These are phyloP conservation scores for Mitragyna speciosa DNA, from an alignment of 257 asterid species.

Conservation along the genomic window DNA sequence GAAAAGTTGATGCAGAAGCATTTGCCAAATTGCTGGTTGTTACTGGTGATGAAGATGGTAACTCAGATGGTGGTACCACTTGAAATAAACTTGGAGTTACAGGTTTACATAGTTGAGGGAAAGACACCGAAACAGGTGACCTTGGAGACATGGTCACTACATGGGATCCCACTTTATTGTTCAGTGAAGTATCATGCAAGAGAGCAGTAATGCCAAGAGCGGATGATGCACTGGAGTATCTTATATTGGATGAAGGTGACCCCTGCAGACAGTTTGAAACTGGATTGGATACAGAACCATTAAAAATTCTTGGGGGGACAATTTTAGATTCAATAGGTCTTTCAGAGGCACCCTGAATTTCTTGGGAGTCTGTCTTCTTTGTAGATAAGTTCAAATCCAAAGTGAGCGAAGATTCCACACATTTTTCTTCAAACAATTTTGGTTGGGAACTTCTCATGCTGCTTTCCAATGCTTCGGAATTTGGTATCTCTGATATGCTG, in stretches of 20 bases:
- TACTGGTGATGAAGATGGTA: slow-evolving; percentile 17
- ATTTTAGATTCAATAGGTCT: slow-evolving; percentile 44
- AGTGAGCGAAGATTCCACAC: neutral
- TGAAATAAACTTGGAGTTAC: slow-evolving; percentile 18
- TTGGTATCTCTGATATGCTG: neutral
- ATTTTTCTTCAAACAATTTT: neutral
- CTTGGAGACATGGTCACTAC: slow-evolving; percentile 26
- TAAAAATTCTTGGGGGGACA: slow-evolving; percentile 28
- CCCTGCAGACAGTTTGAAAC: slow-evolving; percentile 33
- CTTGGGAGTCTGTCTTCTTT: slow-evolving; percentile 27
- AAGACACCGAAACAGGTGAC: slow-evolving; percentile 35
- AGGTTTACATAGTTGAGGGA: slow-evolving; percentile 22
- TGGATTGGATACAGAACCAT: slow-evolving; percentile 31
- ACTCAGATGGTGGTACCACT: slow-evolving; percentile 17
- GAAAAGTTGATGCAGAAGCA: slow-evolving; percentile 22
- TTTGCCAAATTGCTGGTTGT: slow-evolving; percentile 18
- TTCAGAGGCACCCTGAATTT: slow-evolving; percentile 34
- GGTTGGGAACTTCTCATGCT: slow-evolving; percentile 15
- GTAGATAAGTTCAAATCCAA: neutral
- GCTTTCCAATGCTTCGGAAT: slow-evolving; percentile 16
- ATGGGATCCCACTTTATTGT: slow-evolving; percentile 21
- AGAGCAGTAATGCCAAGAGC: slow-evolving; percentile 67
- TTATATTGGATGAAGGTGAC: slow-evolving; percentile 39
- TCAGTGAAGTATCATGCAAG: slow-evolving; percentile 46
- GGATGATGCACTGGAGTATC: slow-evolving; percentile 50